Conservation (phyloP, 345 rosid genomes). For the Lumnitzera racemosa region DNA sequence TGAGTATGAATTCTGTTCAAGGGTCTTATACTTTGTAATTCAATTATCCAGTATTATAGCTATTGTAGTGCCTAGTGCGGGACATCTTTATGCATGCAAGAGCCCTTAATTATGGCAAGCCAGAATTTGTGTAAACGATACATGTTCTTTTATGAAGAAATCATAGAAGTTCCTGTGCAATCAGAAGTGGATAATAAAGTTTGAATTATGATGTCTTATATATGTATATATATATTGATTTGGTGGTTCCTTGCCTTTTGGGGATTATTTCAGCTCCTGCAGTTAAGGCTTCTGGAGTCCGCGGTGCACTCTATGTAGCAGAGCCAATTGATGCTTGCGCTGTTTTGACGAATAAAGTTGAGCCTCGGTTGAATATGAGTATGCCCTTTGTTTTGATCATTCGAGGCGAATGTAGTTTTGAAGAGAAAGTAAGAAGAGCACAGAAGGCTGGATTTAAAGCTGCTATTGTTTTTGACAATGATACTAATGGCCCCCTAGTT, state of each 20-base stretch:
- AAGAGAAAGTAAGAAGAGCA: slow-evolving; percentile 79
- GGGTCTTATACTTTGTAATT: no score
- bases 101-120: no score
- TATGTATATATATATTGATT: neutral
- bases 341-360: slow-evolving; percentile 39
- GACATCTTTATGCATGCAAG: no score
- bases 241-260: slow-evolving; percentile 7
- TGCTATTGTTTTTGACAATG: slow-evolving; percentile 59
- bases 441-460: slow-evolving; percentile 81
- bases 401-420: slow-evolving; percentile 89
- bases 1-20: no score
- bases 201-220: neutral
- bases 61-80: no score
- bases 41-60: no score
- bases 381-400: slow-evolving; percentile 56
- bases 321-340: slow-evolving; percentile 79
- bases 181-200: no score
- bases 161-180: no score
- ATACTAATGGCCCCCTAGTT: slow-evolving; percentile 56
- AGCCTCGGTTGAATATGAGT: slow-evolving; percentile 25
- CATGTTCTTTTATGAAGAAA: no score
- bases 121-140: no score
- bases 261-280: slow-evolving; percentile 53
- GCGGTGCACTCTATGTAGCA: slow-evolving; percentile 54
- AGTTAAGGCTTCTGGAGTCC: slow-evolving; percentile 55